Conservation (phyloP, 1,284 basidiomycete genomes). For the Cutaneotrichosporon arboriforme region DNA sequence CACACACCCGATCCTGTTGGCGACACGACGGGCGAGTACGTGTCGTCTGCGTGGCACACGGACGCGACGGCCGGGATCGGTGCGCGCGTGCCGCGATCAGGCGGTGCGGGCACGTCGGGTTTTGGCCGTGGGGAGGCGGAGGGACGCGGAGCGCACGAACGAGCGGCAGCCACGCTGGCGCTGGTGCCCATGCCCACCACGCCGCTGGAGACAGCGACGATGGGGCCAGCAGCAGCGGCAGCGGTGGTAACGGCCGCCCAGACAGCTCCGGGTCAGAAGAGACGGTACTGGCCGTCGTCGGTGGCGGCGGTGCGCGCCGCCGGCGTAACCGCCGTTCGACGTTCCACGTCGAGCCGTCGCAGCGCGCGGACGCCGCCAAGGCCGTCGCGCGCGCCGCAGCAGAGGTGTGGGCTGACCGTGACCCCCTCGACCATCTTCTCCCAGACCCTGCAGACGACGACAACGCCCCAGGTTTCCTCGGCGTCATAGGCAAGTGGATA, state of each 20-base stretch:
- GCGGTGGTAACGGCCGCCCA: neutral
- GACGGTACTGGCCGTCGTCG: constrained; percentile 1
- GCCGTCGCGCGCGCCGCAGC: neutral
- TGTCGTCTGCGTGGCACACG: constrained; percentile 4
- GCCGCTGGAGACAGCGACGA: too few relatives aligned
- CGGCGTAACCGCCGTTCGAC: neutral
- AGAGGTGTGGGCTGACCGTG: neutral
- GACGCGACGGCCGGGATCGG: constrained; percentile 1
- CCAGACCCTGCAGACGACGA: constrained; percentile 3
- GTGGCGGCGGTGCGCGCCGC: constrained; percentile 1
- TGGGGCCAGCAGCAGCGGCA: neutral
- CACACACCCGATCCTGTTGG: neutral
- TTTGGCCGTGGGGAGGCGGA: constrained; percentile 15
- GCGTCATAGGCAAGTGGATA: constrained; percentile 7
- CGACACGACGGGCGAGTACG: constrained; percentile 1
- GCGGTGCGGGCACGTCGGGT: constrained; percentile 3
- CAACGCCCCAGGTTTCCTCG: constrained; percentile 1
- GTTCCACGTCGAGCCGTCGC: neutral
- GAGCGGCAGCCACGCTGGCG: too few relatives aligned
- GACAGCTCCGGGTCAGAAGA: constrained; percentile 4
- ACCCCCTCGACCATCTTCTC: constrained; percentile 9
- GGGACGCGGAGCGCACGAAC: constrained; percentile 4
- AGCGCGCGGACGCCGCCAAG: neutral
- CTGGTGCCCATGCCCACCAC: too few relatives aligned
- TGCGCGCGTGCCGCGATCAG: neutral